Evolutionary conservation across 306 rosid species (phyloP).

Genomic region (Fragaria ananassa): DNA sequence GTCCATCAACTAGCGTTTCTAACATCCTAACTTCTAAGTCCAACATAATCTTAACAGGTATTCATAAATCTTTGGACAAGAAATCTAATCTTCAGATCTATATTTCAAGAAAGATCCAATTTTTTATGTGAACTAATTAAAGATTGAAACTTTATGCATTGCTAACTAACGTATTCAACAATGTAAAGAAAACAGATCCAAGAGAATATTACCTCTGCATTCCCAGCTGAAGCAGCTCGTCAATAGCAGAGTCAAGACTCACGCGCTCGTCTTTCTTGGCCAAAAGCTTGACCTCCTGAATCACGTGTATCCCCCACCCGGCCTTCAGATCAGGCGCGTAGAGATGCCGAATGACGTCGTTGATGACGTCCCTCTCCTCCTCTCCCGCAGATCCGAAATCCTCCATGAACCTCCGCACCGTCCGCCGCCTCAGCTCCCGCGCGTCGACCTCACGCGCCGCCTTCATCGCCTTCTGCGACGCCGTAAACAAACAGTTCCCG

Average conservation of each 20-base stretch:
- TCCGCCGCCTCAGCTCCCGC: slow-evolving; percentile 68
- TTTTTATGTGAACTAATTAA: neutral
- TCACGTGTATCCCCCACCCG: slow-evolving; percentile 95
- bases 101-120: neutral
- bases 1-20: neutral
- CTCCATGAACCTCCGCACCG: slow-evolving; percentile 69
- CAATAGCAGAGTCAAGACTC: slow-evolving; percentile 69
- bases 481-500: slow-evolving; percentile 91
- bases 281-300: slow-evolving; percentile 90
- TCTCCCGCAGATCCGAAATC: slow-evolving; percentile 64
- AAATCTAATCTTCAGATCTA: neutral
- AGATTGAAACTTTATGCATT: neutral
- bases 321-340: slow-evolving; percentile 84
- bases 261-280: slow-evolving; percentile 79
- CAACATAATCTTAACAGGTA: neutral
- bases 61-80: neutral
- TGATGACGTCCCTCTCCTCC: slow-evolving; percentile 53
- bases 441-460: slow-evolving; percentile 53
- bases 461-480: slow-evolving; percentile 78
- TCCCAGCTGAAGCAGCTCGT: slow-evolving; percentile 82
- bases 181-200: slow-evolving; percentile 14
- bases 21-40: neutral
- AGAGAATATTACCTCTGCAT: slow-evolving; percentile 62
- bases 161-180: neutral
- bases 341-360: slow-evolving; percentile 73